Base-by-base conservation (phyloP, 768 basidiomycete species). In the Megacollybia marginata region DNA sequence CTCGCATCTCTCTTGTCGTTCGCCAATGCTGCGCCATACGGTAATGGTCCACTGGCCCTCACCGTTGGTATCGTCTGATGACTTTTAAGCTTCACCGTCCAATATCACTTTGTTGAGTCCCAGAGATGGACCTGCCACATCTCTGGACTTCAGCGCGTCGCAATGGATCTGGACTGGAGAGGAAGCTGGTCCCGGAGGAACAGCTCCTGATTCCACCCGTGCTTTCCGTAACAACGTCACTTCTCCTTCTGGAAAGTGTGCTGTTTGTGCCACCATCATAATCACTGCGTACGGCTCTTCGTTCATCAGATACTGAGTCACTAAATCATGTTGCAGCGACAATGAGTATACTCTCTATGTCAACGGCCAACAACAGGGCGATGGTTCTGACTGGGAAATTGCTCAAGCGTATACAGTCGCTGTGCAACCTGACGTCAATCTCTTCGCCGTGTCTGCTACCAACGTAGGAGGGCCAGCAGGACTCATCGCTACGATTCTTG, bases 101-200 rank as follows among this genome's bases (percentile, higher is more conserved):
- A 28, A 28, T 28, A 6, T 6, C 23, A 28, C 23, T 6, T 28
- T 6, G 4, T 28, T 28, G 23, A 28, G 23, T 28, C 23, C 4
- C 23, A 28, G 23, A 28, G 23, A 28, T 28, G 23, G 23, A 3
- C 23, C 23, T 28, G 23, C 23, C 23, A 28, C 23, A 6, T 28
- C 23, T 28, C 23, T 7, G 12, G 33, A 8, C 2, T 42, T 47
- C 45, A 45, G 32, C n/a, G 28, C 13, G 44, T 52, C 54, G 40
- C 51, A 42, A 2, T 65, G 65, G 63, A 66, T 66, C 20, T 66
- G 64, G 63, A 62, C 63, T 1, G 18, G 49, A 5, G 63, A 64
- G 50, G n/a, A 46, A 4, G 31, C 33, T 15, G 44, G 33, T 2
- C 49, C 54, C 2, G 23, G 23, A 28, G 13, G 47, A 9, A 49